A percentile compares a stretch with the other conserved stretches of the same genome.
These are phyloP conservation scores for Cryptosporidium muris DNA, from an alignment of 169 alveolate genomes.

Conservation along the genomic window DNA sequence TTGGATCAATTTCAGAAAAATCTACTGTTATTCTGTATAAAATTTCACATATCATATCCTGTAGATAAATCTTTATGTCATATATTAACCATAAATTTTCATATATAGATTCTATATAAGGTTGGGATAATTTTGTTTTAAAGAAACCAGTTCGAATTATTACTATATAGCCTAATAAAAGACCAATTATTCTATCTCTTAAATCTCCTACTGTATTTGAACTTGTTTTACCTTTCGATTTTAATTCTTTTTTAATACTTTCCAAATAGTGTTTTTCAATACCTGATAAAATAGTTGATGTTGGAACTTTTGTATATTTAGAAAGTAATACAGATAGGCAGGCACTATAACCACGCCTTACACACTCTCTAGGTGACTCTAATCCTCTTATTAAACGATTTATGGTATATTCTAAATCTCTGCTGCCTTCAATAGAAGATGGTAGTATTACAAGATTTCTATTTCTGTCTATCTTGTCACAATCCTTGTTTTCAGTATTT, in stretches of 20 bases:
- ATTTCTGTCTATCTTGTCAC: background rate
- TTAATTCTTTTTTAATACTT: slow-evolving; percentile 43
- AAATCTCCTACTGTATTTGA: slow-evolving; percentile 27
- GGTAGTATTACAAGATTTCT: slow-evolving; percentile 20
- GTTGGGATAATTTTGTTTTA: slow-evolving; percentile 27
- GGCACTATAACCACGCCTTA: slow-evolving; percentile 58
- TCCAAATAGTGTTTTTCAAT: slow-evolving; percentile 58
- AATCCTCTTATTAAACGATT: slow-evolving; percentile 52
- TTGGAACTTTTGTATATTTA: slow-evolving; percentile 46
- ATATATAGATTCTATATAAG: slow-evolving; percentile 43
- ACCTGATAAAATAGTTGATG: slow-evolving; percentile 38
- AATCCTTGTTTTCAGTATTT: background rate
- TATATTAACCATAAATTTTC: slow-evolving; percentile 59
- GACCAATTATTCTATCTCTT: slow-evolving; percentile 52
- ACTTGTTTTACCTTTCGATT: slow-evolving; percentile 1
- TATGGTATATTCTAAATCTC: slow-evolving; percentile 43
- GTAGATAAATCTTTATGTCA: slow-evolving; percentile 41
- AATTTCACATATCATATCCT: slow-evolving; percentile 54
- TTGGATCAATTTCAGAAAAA: slow-evolving; percentile 47
- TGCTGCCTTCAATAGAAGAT: slow-evolving; percentile 22
- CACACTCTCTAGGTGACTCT: slow-evolving; percentile 69
- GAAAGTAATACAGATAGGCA: slow-evolving; percentile 32
- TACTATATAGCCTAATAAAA: slow-evolving; percentile 40
- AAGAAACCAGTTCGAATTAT: slow-evolving; percentile 51
- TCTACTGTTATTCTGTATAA: slow-evolving; percentile 25